A percentile compares a stretch with the other conserved stretches of the same genome.
These are phyloP conservation scores for Russula brevipes DNA, from an alignment of 768 basidiomycete genomes.

Conservation along the genomic window DNA sequence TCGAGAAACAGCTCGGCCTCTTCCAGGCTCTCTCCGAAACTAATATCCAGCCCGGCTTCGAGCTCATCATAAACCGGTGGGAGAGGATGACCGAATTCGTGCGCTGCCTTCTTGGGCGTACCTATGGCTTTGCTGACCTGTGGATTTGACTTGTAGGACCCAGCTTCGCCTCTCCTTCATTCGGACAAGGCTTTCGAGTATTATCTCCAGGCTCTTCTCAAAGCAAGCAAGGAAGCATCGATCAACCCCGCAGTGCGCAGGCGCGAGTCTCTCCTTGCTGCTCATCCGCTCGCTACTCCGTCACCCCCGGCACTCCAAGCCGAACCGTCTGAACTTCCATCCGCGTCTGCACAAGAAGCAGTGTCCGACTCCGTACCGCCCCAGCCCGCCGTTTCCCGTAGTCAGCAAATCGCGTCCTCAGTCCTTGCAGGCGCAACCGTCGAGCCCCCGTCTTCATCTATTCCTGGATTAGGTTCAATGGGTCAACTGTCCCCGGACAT, in stretches of 20 bases:
- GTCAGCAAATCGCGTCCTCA: constrained; percentile 41
- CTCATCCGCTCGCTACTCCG: constrained; percentile 16
- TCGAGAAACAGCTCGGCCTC: constrained; percentile 62
- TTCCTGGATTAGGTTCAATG: constrained; percentile 2
- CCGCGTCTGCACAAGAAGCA: constrained; percentile 5
- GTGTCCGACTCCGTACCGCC: neutral
- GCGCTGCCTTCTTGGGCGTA: constrained; percentile 32
- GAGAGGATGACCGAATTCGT: constrained; percentile 82
- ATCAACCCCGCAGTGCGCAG: constrained; percentile 62
- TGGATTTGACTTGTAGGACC: constrained; percentile 45
- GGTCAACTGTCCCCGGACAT: constrained; percentile 31
- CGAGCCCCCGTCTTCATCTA: neutral
- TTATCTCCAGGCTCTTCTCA: constrained; percentile 66
- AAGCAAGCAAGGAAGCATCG: constrained; percentile 50
- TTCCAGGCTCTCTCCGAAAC: constrained; percentile 64
- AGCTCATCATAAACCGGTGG: constrained; percentile 73
- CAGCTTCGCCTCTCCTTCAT: constrained; percentile 60
- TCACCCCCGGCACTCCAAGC: constrained; percentile 6
- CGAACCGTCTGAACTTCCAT: constrained; percentile 7
- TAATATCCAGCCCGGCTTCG: constrained; percentile 60
- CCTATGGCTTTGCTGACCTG: constrained; percentile 10
- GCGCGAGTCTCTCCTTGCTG: constrained; percentile 57
- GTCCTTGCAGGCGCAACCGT: constrained; percentile 30
- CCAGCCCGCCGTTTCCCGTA: constrained; percentile 29
- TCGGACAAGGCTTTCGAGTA: constrained; percentile 69